phyloP scores from a whole-genome alignment of 352 stramenopile genomes.

The Plasmopara muralis region DNA sequence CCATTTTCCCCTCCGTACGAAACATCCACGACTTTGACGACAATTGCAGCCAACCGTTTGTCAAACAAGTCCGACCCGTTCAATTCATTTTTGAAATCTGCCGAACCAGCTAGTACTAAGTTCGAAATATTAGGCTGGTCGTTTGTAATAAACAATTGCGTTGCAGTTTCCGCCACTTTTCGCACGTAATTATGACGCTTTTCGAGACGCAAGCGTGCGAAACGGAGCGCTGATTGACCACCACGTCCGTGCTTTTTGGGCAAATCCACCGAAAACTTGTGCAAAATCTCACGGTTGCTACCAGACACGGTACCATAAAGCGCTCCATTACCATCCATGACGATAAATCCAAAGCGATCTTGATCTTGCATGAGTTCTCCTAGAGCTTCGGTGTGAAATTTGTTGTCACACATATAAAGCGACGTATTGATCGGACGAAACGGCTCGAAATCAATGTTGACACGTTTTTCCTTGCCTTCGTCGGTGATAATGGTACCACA shows the following conservation, averaged over 20 bases:
- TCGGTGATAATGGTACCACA: constrained; percentile 99
- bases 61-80: constrained; percentile 97
- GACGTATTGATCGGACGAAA: constrained; percentile 99
- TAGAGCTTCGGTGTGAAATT: constrained; percentile 99
- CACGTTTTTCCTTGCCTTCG: constrained; percentile 98
- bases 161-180: constrained; percentile 97
- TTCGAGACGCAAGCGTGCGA: constrained; percentile 98
- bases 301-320: constrained; percentile 97
- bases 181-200: constrained; percentile 99
- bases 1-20: constrained; percentile 98
- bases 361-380: constrained; percentile 98
- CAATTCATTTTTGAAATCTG: constrained; percentile 99
- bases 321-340: constrained; percentile 99
- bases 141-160: constrained; percentile 98
- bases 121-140: constrained; percentile 97
- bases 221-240: constrained; percentile 99
- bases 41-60: constrained; percentile 90
- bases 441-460: constrained; percentile 99
- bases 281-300: constrained; percentile 89
- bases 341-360: constrained; percentile 98
- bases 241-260: constrained; percentile 99
- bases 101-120: constrained; percentile 96
- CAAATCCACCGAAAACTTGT: constrained; percentile 96
- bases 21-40: constrained; percentile 99
- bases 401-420: constrained; percentile 99